A percentile compares a stretch with the other conserved stretches of the same genome.
phyloP scores from a whole-genome alignment of 106 monocot genomes.

The Agapanthus africanus region DNA sequence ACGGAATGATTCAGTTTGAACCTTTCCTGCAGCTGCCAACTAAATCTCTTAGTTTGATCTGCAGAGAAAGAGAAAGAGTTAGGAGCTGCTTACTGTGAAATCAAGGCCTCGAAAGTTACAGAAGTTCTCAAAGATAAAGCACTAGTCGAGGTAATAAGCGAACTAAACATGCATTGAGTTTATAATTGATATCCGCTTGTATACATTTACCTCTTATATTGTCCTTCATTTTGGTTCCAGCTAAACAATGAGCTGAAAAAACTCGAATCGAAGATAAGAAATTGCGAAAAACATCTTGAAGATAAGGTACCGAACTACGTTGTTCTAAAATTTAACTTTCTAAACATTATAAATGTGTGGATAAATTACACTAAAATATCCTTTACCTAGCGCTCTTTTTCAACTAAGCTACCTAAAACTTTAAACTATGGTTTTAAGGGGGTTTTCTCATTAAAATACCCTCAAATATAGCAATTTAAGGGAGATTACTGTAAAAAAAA shows the following conservation, averaged over 20 bases:
- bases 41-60: background rate
- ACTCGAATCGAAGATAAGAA: constrained; percentile 29
- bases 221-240: constrained; percentile 13
- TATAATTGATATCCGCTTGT: background rate
- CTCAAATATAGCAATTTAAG: too few relatives aligned
- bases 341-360: background rate
- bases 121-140: constrained; percentile 43
- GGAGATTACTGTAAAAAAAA: too few relatives aligned
- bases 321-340: background rate
- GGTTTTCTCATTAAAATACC: too few relatives aligned
- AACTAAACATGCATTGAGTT: background rate
- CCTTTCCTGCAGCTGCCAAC: background rate
- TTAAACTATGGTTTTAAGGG: too few relatives aligned
- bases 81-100: constrained; percentile 24
- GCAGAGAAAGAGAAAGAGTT: constrained; percentile 45
- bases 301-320: constrained; percentile 18
- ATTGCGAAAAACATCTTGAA: constrained; percentile 25
- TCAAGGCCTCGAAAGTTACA: constrained; percentile 30
- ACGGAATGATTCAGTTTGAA: background rate
- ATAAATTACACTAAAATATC: background rate
- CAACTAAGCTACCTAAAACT: too few relatives aligned
- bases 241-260: constrained; percentile 33
- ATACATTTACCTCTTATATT: background rate
- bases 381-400: too few relatives aligned
- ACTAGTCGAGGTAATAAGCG: constrained; percentile 28